Percentiles rank a stretch among this genome's conserved stretches.
These are phyloP conservation scores for Gomphus bonarii DNA, from an alignment of 1,284 basidiomycete species.

Conservation along the genomic window DNA sequence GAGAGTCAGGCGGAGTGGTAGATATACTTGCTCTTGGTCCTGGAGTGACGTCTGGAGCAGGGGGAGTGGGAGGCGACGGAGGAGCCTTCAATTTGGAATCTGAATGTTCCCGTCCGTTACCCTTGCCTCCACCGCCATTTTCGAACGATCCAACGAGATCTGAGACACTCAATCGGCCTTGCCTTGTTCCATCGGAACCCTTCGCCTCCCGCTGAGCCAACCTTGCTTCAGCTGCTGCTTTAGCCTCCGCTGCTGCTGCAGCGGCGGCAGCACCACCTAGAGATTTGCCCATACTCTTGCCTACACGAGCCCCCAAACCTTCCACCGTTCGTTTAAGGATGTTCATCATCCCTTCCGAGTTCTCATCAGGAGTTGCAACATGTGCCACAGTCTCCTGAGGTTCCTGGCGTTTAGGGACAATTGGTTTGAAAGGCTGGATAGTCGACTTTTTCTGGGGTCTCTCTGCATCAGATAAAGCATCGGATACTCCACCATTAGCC, in stretches of 20 bases:
- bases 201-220: constrained; percentile 40
- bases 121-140: not conserved
- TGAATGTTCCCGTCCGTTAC: not conserved
- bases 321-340: constrained; percentile 48
- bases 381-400: not conserved
- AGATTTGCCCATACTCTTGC: constrained; percentile 51
- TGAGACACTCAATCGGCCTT: constrained; percentile 39
- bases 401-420: constrained; percentile 11
- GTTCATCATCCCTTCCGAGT: constrained; percentile 43
- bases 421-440: constrained; percentile 10
- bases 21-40: constrained; percentile 25
- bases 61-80: not conserved
- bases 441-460: constrained; percentile 10
- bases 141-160: constrained; percentile 33
- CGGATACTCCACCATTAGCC: not conserved
- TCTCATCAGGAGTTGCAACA: constrained; percentile 7
- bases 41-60: not conserved
- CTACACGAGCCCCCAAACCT: constrained; percentile 48
- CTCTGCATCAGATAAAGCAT: constrained; percentile 8
- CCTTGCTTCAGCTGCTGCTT: constrained; percentile 58
- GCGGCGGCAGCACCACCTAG: constrained; percentile 42
- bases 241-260: constrained; percentile 56
- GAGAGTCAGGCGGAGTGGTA: constrained; percentile 52
- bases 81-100: not conserved
- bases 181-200: constrained; percentile 19